Percentiles rank a stretch among this genome's conserved stretches.
Conservation (phyloP, 192 early-diverging fungal species). For the Phlyctochytrium bullatum region DNA sequence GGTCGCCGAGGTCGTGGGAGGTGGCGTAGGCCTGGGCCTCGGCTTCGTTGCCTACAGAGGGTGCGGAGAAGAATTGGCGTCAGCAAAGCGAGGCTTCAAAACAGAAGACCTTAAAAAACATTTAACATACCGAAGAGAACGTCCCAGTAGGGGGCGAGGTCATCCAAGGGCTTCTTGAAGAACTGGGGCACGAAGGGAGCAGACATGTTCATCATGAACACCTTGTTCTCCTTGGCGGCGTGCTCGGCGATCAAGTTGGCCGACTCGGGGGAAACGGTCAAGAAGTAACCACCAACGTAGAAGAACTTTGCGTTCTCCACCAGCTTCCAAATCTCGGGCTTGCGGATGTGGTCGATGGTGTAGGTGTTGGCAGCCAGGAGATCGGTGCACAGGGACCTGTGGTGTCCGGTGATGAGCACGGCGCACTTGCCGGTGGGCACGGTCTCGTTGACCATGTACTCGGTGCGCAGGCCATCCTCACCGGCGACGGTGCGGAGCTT, state of each 20-base stretch:
- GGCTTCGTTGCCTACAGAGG: constrained; percentile 80
- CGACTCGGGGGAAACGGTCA: constrained; percentile 84
- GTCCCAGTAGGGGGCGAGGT: constrained; percentile 82
- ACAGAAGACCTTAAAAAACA: too few species aligned
- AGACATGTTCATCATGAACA: constrained; percentile 90
- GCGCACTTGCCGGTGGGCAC: constrained; percentile 94
- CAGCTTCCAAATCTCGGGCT: constrained; percentile 77
- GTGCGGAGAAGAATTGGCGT: not conserved
- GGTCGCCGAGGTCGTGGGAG: constrained; percentile 66
- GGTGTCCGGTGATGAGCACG: constrained; percentile 85
- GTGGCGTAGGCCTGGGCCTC: constrained; percentile 86
- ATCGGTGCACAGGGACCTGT: constrained; percentile 92
- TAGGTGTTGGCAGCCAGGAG: constrained; percentile 89
- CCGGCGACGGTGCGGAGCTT: constrained; percentile 73
- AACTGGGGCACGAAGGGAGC: constrained; percentile 94
- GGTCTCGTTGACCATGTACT: constrained; percentile 78
- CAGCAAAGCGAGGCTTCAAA: not conserved
- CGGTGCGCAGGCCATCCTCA: constrained; percentile 81
- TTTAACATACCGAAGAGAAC: constrained; percentile 73
- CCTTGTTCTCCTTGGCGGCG: constrained; percentile 78
- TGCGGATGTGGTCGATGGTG: constrained; percentile 62
- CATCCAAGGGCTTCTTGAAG: constrained; percentile 80
- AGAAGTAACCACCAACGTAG: constrained; percentile 95
- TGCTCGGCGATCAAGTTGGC: constrained; percentile 87
- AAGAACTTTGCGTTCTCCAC: constrained; percentile 86